Evolutionary conservation across 148 eudicot genomes (phyloP), one percentile per base, ranked within the genome.

Genomic region (Amaranthus hypochondriacus): DNA sequence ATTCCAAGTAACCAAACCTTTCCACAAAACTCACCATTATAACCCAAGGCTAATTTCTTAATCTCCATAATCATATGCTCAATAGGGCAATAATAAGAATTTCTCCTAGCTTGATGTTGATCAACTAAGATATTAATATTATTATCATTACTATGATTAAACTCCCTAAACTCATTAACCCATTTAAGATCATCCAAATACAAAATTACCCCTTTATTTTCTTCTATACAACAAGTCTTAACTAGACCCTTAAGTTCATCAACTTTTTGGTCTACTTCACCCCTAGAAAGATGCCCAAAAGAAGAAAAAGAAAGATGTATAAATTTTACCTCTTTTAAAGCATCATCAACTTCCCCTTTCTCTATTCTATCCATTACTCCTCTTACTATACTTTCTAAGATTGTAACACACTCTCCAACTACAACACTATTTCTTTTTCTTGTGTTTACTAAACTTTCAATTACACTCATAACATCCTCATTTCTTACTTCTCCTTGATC

Each of bases 171-270:
- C 62, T 91, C 96, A 68, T 74, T 80, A n/a, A 82, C 80, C 92
- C 95, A 91, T 72, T 88, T 86, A n/a, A 94, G 89, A 77, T 94
- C 98, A 56, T 89, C 93, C 62, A 89, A 81, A 55, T 89, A 94
- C 69, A 91, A 76, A 51, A 91, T 79, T 39, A 91, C 84, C 65
- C 96, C 93, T 84, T 84, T 88, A 6, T 63, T 70, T 44, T 62
- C 56, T 53, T 73, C 85, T 68, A 81, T 59, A 50, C 75, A 77
- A 73, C 79, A 78, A 5, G 77, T 80, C 76, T 81, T 88, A 48
- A 94, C 91, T n/a, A 85, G 74, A 50, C 73, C 57, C 54, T 75
- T 84, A 3, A 94, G 73, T 39, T 89, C 96, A 13, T 60, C 79
- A 44, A 94, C 69, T 75, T 79, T 88, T 76, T 83, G 78, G 51